These are phyloP conservation scores for Hordeum vulgare DNA, from an alignment of 176 grass and related monocot genomes.

Conservation along the genomic window MorexV3_pseudomolecules_assembly NC_058522.1:229602781-229603280, in stretches of 20 bases:
- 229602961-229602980: not conserved
- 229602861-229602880: not conserved
- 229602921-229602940: not conserved
- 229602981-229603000: not conserved
- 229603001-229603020: slow-evolving; percentile 6
- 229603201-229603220: slow-evolving; percentile 19
- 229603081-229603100: not conserved
- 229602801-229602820: not conserved
- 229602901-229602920: slow-evolving; percentile 8
- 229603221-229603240: slow-evolving; percentile 14
- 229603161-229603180: slow-evolving; percentile 5
- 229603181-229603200: not conserved
- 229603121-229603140: not conserved
- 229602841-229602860: not conserved
- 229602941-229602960: not conserved
- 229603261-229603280: not conserved
- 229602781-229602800: slow-evolving; percentile 7
- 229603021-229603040: not conserved
- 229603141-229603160: not conserved
- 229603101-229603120: slow-evolving; percentile 1
- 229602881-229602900: slow-evolving; percentile 14
- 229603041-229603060: not conserved
- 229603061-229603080: not conserved
- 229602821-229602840: not conserved
- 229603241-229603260: not conserved